Percentiles rank a stretch among this genome's conserved stretches.
Conservation (phyloP, 75 land plant genomes). For the Selaginella tamariscina region DNA sequence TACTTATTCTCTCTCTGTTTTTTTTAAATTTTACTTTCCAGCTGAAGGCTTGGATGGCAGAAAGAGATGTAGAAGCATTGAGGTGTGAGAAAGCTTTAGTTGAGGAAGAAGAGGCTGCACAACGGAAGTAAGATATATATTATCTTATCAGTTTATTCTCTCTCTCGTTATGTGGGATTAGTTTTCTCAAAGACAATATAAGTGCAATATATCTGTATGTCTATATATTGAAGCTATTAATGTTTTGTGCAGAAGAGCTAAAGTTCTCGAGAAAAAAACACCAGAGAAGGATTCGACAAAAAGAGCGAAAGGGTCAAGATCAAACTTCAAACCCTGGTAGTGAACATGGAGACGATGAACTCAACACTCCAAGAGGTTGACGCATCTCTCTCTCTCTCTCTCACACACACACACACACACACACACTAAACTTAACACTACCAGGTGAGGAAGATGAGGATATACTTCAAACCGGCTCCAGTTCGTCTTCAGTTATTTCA, state of each 20-base stretch:
- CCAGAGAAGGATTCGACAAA: constrained; percentile 48
- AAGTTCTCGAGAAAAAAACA: constrained; percentile 42
- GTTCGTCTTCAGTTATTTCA: too few relatives aligned
- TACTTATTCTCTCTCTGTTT: background rate
- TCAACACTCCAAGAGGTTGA: background rate
- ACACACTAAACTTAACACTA: too few relatives aligned
- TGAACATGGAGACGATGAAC: background rate
- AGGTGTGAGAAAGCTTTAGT: constrained; percentile 66
- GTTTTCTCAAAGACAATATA: background rate
- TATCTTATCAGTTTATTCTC: background rate
- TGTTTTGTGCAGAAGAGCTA: constrained; percentile 29
- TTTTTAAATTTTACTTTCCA: too few relatives aligned
- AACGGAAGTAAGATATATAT: constrained; percentile 42
- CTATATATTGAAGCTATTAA: background rate
- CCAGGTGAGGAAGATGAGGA: too few relatives aligned
- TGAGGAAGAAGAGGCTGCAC: constrained; percentile 92
- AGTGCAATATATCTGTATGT: background rate
- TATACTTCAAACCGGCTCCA: too few relatives aligned
- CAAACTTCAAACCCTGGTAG: background rate
- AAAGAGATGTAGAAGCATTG: constrained; percentile 80
- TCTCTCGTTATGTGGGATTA: background rate
- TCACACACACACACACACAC: too few relatives aligned
- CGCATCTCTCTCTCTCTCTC: too few relatives aligned
- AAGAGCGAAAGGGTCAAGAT: constrained; percentile 38
- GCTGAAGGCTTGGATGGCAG: constrained; percentile 83